Evolutionary conservation across 176 grass and related monocot genomes (phyloP).

Genomic region (Tillandsia leiboldiana): DNA sequence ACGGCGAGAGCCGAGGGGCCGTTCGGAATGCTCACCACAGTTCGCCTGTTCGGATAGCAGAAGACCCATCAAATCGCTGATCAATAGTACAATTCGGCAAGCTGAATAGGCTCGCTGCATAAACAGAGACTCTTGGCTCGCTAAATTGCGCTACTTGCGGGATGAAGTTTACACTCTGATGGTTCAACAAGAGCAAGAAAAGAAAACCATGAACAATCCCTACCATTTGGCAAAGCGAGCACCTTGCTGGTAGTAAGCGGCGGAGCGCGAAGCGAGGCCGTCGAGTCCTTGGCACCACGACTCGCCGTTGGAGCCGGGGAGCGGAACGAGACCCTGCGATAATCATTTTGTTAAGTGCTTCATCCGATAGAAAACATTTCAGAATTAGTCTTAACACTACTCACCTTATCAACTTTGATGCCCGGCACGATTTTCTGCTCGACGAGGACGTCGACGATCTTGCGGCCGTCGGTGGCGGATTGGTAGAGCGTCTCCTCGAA

Average conservation of each 20-base stretch:
- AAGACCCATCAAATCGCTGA: not conserved
- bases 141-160: no score
- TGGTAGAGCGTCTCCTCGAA: conserved; percentile 23
- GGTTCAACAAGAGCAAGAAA: no score
- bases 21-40: conserved; percentile 16
- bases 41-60: not conserved
- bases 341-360: not conserved
- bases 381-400: not conserved
- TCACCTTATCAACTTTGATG: conserved; percentile 22
- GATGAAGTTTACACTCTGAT: no score
- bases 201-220: not conserved
- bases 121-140: not conserved
- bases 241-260: conserved; percentile 21
- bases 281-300: conserved; percentile 21
- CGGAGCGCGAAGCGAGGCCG: conserved; percentile 16
- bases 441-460: conserved; percentile 13
- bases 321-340: conserved; percentile 11
- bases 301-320: conserved; percentile 14
- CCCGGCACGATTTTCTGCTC: conserved; percentile 15
- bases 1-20: conserved; percentile 15
- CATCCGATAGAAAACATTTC: not conserved
- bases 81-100: no score
- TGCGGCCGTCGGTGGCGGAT: conserved; percentile 5
- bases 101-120: not conserved
- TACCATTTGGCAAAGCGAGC: conserved; percentile 25